phyloP scores from a whole-genome alignment of 2,329 filamentous ascomycete species.

The Aspergillus sp. region DNA sequence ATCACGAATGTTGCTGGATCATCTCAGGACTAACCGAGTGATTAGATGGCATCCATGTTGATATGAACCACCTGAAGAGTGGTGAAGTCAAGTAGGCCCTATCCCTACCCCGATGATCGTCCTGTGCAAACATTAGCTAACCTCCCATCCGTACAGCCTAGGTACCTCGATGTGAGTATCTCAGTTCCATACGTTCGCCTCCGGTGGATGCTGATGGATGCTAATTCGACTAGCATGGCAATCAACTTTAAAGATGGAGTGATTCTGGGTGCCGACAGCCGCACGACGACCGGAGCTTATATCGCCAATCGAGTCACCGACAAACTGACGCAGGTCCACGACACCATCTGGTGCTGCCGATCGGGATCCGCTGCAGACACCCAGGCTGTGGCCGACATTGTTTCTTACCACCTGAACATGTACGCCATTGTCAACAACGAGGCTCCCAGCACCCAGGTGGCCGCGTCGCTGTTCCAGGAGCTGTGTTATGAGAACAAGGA shows the following conservation, averaged over 20 bases:
- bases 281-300: constrained; percentile 96
- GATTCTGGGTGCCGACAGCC: constrained; percentile 92
- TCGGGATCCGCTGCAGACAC: constrained; percentile 97
- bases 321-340: constrained; percentile 97
- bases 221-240: constrained; percentile 70
- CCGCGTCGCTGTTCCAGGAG: constrained; percentile 95
- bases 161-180: constrained; percentile 89
- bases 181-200: too few relatives aligned
- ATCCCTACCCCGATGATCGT: not conserved
- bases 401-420: constrained; percentile 91
- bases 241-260: constrained; percentile 99
- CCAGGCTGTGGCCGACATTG: constrained; percentile 95
- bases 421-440: constrained; percentile 89
- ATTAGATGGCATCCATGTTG: constrained; percentile 95
- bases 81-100: constrained; percentile 91
- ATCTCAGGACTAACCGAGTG: constrained; percentile 11
- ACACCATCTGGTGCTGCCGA: constrained; percentile 99
- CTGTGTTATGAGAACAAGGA: constrained; percentile 99
- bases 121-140: constrained; percentile 28
- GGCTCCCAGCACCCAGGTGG: constrained; percentile 88
- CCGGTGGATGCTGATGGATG: not conserved
- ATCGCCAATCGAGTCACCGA: constrained; percentile 99
- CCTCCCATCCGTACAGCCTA: constrained; percentile 56
- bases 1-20: constrained; percentile 5
- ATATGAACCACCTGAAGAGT: constrained; percentile 98